Percentiles rank a stretch among this genome's conserved stretches.
Evolutionary conservation across 2,329 filamentous ascomycete genomes (phyloP).

Genomic region (Aaosphaeria pasadenensis): DNA sequence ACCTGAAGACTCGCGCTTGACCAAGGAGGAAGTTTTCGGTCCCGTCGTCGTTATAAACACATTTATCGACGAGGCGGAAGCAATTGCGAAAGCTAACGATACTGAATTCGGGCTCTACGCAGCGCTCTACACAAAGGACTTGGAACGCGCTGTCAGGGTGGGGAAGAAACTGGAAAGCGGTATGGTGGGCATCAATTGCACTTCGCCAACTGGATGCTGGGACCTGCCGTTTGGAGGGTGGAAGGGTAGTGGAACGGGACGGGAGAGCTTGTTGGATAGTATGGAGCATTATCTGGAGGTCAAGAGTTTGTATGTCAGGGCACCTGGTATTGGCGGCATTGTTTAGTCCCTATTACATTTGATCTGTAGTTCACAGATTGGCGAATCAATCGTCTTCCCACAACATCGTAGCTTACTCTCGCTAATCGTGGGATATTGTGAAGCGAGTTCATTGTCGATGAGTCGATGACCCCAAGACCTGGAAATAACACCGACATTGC

Average conservation of each 20-base stretch:
- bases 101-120: constrained; percentile 39
- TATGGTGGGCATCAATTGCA: constrained; percentile 37
- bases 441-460: too few species aligned
- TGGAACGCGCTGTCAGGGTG: constrained; percentile 29
- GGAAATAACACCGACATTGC: too few species aligned
- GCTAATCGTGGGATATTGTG: too few species aligned
- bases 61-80: constrained; percentile 36
- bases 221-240: constrained; percentile 25
- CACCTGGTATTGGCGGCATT: constrained; percentile 8
- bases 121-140: constrained; percentile 32
- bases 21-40: constrained; percentile 38
- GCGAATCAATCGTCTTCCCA: too few species aligned
- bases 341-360: neutral
- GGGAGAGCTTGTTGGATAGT: constrained; percentile 23
- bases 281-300: constrained; percentile 26
- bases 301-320: constrained; percentile 20
- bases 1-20: constrained; percentile 38
- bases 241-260: constrained; percentile 23
- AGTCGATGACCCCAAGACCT: too few species aligned
- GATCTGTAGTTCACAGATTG: too few species aligned
- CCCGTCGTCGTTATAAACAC: constrained; percentile 37
- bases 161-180: constrained; percentile 36
- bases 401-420: too few species aligned
- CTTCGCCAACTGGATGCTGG: constrained; percentile 21
- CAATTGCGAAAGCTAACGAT: constrained; percentile 33